Conservation (phyloP, 2,329 filamentous ascomycete species). For the Venturia effusa region DNA sequence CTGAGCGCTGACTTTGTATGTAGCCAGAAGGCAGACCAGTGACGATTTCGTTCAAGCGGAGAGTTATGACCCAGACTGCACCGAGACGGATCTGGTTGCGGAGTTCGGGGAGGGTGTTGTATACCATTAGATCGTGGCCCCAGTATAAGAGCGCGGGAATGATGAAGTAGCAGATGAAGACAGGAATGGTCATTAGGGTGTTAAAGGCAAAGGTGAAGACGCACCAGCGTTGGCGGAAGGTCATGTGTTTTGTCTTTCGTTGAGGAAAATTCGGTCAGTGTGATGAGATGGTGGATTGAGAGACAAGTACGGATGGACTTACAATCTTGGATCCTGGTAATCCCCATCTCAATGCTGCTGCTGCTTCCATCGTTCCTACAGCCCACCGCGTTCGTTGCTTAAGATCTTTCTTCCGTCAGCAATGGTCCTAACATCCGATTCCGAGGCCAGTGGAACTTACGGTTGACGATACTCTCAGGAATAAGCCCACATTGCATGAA, state of each 20-base stretch:
- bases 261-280: background rate
- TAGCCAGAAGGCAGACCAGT: constrained; percentile 6
- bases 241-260: constrained; percentile 10
- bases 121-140: constrained; percentile 9
- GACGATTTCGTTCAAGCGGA: constrained; percentile 7
- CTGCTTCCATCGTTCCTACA: constrained; percentile 10
- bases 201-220: constrained; percentile 10
- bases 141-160: constrained; percentile 7
- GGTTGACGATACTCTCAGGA: constrained; percentile 39
- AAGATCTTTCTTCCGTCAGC: background rate
- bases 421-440: background rate
- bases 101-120: constrained; percentile 1
- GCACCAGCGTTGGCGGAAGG: constrained; percentile 10
- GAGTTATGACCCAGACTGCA: constrained; percentile 3
- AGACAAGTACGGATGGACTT: background rate
- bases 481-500: constrained; percentile 49
- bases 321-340: constrained; percentile 5
- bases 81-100: constrained; percentile 8
- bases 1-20: constrained; percentile 2
- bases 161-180: constrained; percentile 5
- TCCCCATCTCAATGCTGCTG: constrained; percentile 3
- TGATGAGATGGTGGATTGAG: background rate
- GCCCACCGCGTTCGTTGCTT: constrained; percentile 11
- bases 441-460: background rate
- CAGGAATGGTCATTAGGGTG: constrained; percentile 6